phyloP scores from a whole-genome alignment of 2,329 filamentous ascomycete species.

The Penicillium janthinellum region DNA sequence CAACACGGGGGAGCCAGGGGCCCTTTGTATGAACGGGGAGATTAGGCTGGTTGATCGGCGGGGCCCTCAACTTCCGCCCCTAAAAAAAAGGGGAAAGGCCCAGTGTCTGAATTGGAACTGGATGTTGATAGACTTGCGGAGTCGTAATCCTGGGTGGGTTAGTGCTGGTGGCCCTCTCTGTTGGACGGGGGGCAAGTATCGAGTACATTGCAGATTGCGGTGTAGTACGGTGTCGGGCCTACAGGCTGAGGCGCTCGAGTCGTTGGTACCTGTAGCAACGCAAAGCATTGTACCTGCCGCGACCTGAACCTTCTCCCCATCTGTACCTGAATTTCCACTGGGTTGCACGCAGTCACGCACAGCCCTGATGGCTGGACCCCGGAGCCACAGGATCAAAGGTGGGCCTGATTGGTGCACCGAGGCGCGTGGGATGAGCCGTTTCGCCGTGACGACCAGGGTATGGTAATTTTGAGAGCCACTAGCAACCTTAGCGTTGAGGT shows the following conservation, averaged over 20 bases:
- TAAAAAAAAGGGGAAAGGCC: constrained; percentile 17
- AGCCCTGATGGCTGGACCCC: constrained; percentile 9
- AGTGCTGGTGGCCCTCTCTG: neutral
- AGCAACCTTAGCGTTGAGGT: constrained; percentile 13
- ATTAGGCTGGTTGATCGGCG: constrained; percentile 39
- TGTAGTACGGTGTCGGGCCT: neutral
- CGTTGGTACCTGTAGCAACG: constrained; percentile 1
- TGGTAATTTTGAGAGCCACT: constrained; percentile 21
- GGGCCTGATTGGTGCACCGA: constrained; percentile 18
- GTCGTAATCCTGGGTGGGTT: constrained; percentile 5
- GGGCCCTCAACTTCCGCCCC: constrained; percentile 28
- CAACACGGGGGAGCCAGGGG: constrained; percentile 29
- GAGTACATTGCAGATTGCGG: constrained; percentile 3
- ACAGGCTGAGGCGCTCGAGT: neutral
- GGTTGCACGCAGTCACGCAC: constrained; percentile 4
- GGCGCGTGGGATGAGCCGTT: constrained; percentile 11
- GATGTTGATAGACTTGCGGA: constrained; percentile 8
- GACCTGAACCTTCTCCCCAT: neutral
- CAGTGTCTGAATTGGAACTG: constrained; percentile 8
- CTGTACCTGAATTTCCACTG: constrained; percentile 7
- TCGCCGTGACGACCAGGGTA: constrained; percentile 13
- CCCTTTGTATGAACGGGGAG: constrained; percentile 45
- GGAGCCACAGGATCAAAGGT: neutral
- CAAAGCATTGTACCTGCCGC: constrained; percentile 9
- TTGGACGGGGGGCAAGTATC: constrained; percentile 3